Evolutionary conservation across 2,329 filamentous ascomycete species (phyloP).

Genomic region (Metarhizium robertsii): DNA sequence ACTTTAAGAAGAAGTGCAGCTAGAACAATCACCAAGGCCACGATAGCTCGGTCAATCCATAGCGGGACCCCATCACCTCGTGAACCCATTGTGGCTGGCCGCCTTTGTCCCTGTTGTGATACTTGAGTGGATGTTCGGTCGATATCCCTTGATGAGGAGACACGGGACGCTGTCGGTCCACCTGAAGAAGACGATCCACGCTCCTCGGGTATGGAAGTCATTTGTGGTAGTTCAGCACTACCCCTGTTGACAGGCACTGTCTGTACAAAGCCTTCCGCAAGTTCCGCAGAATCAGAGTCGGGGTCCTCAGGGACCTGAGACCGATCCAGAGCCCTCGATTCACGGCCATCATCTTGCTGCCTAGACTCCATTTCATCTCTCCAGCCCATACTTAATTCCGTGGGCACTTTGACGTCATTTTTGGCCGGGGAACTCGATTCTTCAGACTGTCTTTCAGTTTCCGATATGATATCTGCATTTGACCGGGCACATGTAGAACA

Average conservation of each 20-base stretch:
- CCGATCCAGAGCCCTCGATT: not conserved
- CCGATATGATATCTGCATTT: slow-evolving; percentile 65
- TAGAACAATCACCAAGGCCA: slow-evolving; percentile 60
- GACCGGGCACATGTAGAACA: slow-evolving; percentile 62
- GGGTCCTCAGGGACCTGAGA: slow-evolving; percentile 11
- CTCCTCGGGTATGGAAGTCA: not conserved
- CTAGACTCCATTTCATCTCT: slow-evolving; percentile 56
- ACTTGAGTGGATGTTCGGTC: not conserved
- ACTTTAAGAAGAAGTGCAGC: slow-evolving; percentile 59
- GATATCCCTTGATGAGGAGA: not conserved
- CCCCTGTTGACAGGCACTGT: slow-evolving; percentile 26
- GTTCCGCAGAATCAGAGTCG: slow-evolving; percentile 34
- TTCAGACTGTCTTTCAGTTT: slow-evolving; percentile 52
- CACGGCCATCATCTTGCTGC: slow-evolving; percentile 3
- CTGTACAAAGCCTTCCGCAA: slow-evolving; percentile 50
- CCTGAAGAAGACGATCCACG: not conserved
- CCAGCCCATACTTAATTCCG: slow-evolving; percentile 57
- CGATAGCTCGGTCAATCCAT: slow-evolving; percentile 78
- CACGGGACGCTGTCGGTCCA: no score
- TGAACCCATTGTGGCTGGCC: slow-evolving; percentile 9
- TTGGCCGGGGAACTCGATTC: slow-evolving; percentile 20
- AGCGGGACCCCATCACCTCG: slow-evolving; percentile 45
- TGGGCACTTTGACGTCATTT: slow-evolving; percentile 39
- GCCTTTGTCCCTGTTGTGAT: slow-evolving; percentile 3
- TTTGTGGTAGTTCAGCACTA: not conserved